Conservation (phyloP, 2,329 filamentous ascomycete species). For the Colletotrichum karsti region DNA sequence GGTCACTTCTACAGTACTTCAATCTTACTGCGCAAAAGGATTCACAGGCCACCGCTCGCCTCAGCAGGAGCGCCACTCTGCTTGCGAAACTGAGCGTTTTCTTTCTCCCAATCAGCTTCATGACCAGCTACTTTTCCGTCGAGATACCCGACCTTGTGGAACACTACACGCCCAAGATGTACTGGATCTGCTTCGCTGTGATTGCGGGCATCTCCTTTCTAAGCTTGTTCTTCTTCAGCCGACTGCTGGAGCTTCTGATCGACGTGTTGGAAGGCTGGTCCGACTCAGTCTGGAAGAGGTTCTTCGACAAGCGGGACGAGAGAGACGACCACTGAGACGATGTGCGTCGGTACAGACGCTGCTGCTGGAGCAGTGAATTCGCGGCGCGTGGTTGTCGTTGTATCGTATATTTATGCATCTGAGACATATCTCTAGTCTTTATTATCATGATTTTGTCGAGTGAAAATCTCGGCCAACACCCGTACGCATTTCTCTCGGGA, state of each 20-base stretch:
- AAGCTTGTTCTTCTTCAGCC: constrained; percentile 62
- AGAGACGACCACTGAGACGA: constrained; percentile 2
- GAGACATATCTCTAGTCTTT: neutral
- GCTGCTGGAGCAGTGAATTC: neutral
- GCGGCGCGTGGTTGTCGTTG: neutral
- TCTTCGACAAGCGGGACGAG: neutral
- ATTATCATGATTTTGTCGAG: too few species aligned
- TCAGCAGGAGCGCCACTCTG: constrained; percentile 76
- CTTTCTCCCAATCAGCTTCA: constrained; percentile 78
- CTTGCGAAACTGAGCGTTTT: constrained; percentile 79
- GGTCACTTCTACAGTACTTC: constrained; percentile 67
- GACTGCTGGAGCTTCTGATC: constrained; percentile 54
- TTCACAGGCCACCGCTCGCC: constrained; percentile 74
- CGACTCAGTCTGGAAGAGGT: neutral
- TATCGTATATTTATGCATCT: neutral
- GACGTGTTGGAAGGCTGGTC: constrained; percentile 51
- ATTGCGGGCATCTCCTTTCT: constrained; percentile 68
- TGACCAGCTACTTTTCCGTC: constrained; percentile 79
- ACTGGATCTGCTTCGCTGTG: constrained; percentile 74
- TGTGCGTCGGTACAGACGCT: neutral
- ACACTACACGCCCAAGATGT: constrained; percentile 68
- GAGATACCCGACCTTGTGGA: constrained; percentile 65
- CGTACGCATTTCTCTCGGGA: neutral
- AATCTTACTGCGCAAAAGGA: constrained; percentile 81
- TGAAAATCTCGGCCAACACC: neutral